Base-by-base conservation (phyloP, 305 asterid genomes). In the Fraxinus baroniana region DNA sequence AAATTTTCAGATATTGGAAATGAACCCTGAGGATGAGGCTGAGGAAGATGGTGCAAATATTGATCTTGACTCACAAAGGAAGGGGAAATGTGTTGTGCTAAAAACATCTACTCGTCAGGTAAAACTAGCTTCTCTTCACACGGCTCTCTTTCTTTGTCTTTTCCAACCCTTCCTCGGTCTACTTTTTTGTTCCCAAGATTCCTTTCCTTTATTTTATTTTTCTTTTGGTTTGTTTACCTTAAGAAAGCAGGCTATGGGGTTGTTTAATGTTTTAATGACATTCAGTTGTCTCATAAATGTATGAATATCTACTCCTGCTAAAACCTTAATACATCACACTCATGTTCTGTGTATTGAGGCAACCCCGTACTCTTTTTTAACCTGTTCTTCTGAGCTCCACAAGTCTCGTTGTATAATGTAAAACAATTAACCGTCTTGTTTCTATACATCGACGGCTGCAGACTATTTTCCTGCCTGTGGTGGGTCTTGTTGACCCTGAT, bases 71-170 rank as follows among this genome's bases (percentile, higher is more conserved):
- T 93, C 99, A 12, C 99, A 95, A 83, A 91, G 95, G 90, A 93
- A 94, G 91, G 98, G 98, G 2, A 94, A 94, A 87, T 92, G 97
- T 76, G 99, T 92, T 70, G 99, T 95, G 52, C 90, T 95, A 73
- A 95, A 95, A 91, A 95, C 98, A 74, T 94, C 98, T 52, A 92
- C 99, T 0, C 97, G 99, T 71, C 99, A 94, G 97, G 98, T 95
- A 68, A 64, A 78, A 79, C 52, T n/a, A 71, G 77, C 20, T 52
- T 68, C 78, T 55, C 49, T 83, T 76, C 37, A 7, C n/a, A 3
- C 13, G 55, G 55, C 55, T 66, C 52, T 12, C 17, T 41, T 24
- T 22, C 17, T 77, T 1, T 73, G 17, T 55, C 20, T 74, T 24
- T 12, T 60, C 13, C 33, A 2, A 17, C 39, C 46, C 2, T 41